Percentiles rank a stretch among this genome's conserved stretches.
Evolutionary conservation across 2,329 filamentous ascomycete species (phyloP).

Genomic region (Trichophyton simii): DNA sequence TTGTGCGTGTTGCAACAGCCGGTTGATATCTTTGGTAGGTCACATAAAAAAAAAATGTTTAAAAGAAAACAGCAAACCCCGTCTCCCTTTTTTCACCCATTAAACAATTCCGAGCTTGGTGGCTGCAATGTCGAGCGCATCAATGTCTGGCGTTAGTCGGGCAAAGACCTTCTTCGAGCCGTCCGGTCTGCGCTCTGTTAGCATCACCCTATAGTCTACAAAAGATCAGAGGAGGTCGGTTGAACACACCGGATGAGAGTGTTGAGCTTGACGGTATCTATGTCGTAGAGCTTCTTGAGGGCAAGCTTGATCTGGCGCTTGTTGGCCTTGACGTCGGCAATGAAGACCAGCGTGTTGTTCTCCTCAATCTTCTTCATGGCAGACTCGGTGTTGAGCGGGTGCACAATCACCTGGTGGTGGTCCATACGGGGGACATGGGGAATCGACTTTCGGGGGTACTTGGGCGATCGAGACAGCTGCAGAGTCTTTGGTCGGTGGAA

Average conservation of each 20-base stretch:
- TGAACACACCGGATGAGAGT: conserved; percentile 77
- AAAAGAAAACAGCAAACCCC: conserved; percentile 5
- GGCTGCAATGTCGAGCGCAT: conserved; percentile 97
- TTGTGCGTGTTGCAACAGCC: background rate
- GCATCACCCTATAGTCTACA: background rate
- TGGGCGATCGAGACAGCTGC: conserved; percentile 75
- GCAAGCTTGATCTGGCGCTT: conserved; percentile 99
- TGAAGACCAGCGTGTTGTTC: conserved; percentile 99
- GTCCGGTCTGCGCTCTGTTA: conserved; percentile 54
- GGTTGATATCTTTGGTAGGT: conserved; percentile 10
- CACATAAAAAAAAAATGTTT: conserved; percentile 2
- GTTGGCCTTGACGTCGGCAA: conserved; percentile 94
- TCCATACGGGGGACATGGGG: conserved; percentile 82
- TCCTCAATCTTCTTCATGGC: conserved; percentile 99
- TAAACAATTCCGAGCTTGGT: conserved; percentile 98
- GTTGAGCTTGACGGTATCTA: conserved; percentile 98
- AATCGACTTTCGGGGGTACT: conserved; percentile 94
- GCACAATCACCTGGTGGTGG: conserved; percentile 93
- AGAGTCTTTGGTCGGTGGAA: conserved; percentile 99
- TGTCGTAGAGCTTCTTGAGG: conserved; percentile 98
- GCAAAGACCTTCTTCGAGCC: conserved; percentile 98
- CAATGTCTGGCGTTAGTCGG: conserved; percentile 87
- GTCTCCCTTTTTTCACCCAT: conserved; percentile 8
- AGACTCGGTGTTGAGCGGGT: conserved; percentile 98
- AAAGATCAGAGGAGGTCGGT: background rate